phyloP scores from a whole-genome alignment of 345 rosid species.

The Boechera divaricarpa region DNA sequence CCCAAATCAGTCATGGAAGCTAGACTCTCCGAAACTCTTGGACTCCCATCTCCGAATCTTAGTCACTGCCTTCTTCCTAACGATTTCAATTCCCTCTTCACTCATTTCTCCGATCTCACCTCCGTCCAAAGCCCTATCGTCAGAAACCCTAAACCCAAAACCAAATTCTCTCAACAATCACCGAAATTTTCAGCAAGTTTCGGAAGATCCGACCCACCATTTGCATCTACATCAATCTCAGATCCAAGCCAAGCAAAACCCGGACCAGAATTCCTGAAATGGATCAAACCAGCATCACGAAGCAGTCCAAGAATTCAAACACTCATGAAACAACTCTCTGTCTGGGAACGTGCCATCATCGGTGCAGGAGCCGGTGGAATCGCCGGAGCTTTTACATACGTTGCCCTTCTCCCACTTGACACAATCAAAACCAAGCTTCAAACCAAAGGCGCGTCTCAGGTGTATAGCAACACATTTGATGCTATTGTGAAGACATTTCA shows the following conservation, averaged over 20 bases:
- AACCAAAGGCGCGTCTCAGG: slow-evolving; percentile 80
- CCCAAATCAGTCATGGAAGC: slow-evolving; percentile 51
- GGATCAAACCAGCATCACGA: slow-evolving; percentile 57
- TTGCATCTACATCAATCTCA: slow-evolving; percentile 58
- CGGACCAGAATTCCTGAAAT: slow-evolving; percentile 44
- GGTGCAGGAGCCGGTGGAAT: slow-evolving; percentile 90
- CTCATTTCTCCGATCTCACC: slow-evolving; percentile 47
- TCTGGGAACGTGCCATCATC: slow-evolving; percentile 77
- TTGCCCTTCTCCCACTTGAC: slow-evolving; percentile 83
- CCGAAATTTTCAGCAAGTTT: not conserved
- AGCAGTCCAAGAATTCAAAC: slow-evolving; percentile 55
- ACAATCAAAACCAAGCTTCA: slow-evolving; percentile 92
- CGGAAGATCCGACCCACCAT: slow-evolving; percentile 33
- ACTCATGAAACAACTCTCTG: slow-evolving; percentile 71
- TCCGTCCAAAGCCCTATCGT: slow-evolving; percentile 36
- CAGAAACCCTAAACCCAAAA: slow-evolving; percentile 27
- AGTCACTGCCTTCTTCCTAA: slow-evolving; percentile 23
- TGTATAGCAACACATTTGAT: slow-evolving; percentile 68
- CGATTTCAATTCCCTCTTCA: slow-evolving; percentile 46
- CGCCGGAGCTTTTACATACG: slow-evolving; percentile 93
- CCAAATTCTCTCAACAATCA: slow-evolving; percentile 14
- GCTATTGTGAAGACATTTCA: slow-evolving; percentile 78
- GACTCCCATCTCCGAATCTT: slow-evolving; percentile 49
- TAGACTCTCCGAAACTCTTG: slow-evolving; percentile 51
- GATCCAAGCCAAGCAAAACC: slow-evolving; percentile 12